phyloP scores from a whole-genome alignment of 306 rosid species.

The Neltuma alba region DNA sequence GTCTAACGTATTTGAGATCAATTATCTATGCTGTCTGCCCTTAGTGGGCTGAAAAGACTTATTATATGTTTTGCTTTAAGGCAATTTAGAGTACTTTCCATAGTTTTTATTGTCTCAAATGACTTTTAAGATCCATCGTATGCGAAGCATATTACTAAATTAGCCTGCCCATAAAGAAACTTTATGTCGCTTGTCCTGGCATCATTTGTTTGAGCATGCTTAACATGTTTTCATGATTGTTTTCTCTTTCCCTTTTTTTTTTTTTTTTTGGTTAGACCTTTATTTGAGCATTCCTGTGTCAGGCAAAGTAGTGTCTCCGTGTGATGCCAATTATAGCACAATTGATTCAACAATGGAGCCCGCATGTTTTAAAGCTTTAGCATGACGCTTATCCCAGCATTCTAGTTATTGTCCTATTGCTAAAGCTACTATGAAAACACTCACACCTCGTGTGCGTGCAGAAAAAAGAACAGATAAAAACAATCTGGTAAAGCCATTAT shows the following conservation, averaged over 20 bases:
- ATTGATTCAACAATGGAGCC: conserved; percentile 58
- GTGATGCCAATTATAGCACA: conserved; percentile 33
- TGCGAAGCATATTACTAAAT: conserved; percentile 37
- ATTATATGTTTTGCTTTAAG: conserved; percentile 20
- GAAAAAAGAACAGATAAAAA: conserved; percentile 28
- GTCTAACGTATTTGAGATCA: conserved; percentile 32
- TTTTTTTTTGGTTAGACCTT: conserved; percentile 53
- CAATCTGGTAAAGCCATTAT: conserved; percentile 5
- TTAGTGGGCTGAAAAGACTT: conserved; percentile 28
- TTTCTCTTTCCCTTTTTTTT: conserved; percentile 53
- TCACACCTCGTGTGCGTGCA: conserved; percentile 28
- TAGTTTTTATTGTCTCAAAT: conserved; percentile 25
- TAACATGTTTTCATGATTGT: conserved; percentile 57
- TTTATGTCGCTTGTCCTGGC: conserved; percentile 65
- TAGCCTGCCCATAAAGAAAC: conserved; percentile 44
- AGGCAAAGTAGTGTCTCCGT: conserved; percentile 29
- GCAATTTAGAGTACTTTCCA: conserved; percentile 32
- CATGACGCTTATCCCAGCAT: conserved; percentile 34
- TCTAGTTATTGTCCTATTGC: conserved; percentile 35
- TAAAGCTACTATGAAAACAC: conserved; percentile 19
- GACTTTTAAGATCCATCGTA: conserved; percentile 48
- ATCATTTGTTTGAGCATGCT: conserved; percentile 73
- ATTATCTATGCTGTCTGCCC: conserved; percentile 30
- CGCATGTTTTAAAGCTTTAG: conserved; percentile 37
- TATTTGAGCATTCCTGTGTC: conserved; percentile 46